Base-by-base conservation (phyloP, 306 rosid genomes). In the Styphnolobium japonicum region DNA sequence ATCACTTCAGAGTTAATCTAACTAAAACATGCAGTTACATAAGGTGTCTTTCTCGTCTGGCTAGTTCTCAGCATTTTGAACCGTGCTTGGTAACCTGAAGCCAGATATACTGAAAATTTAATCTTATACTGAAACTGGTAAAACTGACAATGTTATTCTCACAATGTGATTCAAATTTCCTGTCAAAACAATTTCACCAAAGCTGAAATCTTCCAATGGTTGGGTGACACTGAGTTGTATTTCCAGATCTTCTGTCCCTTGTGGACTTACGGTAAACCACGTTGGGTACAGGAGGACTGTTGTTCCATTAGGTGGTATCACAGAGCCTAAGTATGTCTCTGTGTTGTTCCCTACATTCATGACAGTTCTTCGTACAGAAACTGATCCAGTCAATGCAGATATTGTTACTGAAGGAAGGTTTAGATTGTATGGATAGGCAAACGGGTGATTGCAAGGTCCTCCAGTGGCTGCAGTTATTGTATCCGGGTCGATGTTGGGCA, bases 401-500 rank as follows among this genome's bases (percentile, higher is more conserved):
- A 91, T 53, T 36, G 98, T 92, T 8, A 95, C 67, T 11, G 98
- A 95, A 60, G 98, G 98, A 40, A 90, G 90, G 90, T 95, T 95
- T 75, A 95, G 87, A 81, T 87, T 29, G 62, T 85, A 92, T 7
- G 99, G 98, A 64, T 87, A 84, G 58, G 85, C 67, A 55, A 88
- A 86, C 3, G 92, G 36, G 40, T 58, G 11, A 11, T 75, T 75
- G 87, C 98, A 92, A 31, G 15, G 19, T 80, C 80, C 92, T 77
- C 97, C 97, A 1, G 89, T 88, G 11, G 81, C 71, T 42, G 76
- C 81, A 72, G 64, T 71, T 37, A 91, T 29, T 33, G 37, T 58
- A 51, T 37, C 84, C 3, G 76, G 82, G 76, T 83, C 76, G 5
- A 84, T 75, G 69, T 81, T 84, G n/a, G 95, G 93, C 83, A 91